Evolutionary conservation across 306 rosid genomes (phyloP).

Genomic region (Quercus gilva): DNA sequence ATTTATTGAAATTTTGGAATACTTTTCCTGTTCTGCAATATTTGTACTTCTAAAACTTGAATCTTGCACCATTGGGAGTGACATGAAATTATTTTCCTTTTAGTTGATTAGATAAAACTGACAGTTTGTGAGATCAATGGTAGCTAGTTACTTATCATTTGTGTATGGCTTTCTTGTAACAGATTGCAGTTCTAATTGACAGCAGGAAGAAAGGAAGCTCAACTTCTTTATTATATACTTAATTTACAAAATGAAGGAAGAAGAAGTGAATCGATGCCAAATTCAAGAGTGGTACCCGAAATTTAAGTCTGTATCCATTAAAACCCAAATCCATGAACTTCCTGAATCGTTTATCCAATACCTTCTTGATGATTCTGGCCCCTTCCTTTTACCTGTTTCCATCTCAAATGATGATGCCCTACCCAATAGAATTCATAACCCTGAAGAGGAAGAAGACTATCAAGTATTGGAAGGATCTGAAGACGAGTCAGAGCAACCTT

Average conservation of each 20-base stretch:
- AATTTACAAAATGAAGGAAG: slow-evolving; percentile 45
- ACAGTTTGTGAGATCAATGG: not conserved
- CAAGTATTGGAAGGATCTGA: slow-evolving; percentile 59
- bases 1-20: no score
- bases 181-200: slow-evolving; percentile 13
- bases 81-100: no score
- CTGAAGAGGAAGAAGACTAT: slow-evolving; percentile 62
- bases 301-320: slow-evolving; percentile 59
- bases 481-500: slow-evolving; percentile 54
- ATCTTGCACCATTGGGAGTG: no score
- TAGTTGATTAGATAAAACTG: no score
- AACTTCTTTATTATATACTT: no score
- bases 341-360: slow-evolving; percentile 64
- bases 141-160: not conserved
- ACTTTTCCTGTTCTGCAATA: no score
- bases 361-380: slow-evolving; percentile 67
- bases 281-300: slow-evolving; percentile 82
- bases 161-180: slow-evolving; percentile 7
- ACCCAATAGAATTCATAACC: slow-evolving; percentile 69
- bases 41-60: no score
- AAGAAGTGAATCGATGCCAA: slow-evolving; percentile 64
- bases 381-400: slow-evolving; percentile 66
- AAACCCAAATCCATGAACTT: slow-evolving; percentile 61
- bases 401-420: slow-evolving; percentile 73
- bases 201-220: not conserved